A percentile compares a stretch with the other conserved stretches of the same genome.
These are phyloP conservation scores for Ceratocystis eucalypticola DNA, from an alignment of 2,329 filamentous ascomycete species.

Conservation along the genomic window DNA sequence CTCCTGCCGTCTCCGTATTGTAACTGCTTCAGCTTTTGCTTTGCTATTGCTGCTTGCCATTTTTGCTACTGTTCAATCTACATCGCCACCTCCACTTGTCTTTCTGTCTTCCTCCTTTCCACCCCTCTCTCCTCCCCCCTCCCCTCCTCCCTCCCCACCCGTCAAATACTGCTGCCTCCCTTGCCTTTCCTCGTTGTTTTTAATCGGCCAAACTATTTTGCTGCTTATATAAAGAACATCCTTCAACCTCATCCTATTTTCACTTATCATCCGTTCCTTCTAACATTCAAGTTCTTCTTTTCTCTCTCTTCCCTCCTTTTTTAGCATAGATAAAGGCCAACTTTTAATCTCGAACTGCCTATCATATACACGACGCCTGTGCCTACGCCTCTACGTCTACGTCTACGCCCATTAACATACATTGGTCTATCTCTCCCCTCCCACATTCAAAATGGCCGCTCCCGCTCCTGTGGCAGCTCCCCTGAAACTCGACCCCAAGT, in stretches of 20 bases:
- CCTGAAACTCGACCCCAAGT: constrained; percentile 65
- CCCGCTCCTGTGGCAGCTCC: constrained; percentile 17
- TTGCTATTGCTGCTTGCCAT: neutral
- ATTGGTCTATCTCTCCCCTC: neutral
- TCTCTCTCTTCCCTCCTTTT: neutral
- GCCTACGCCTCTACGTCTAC: neutral
- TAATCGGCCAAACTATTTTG: neutral
- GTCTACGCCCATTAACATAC: neutral
- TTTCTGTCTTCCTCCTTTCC: neutral
- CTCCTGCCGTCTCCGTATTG: neutral
- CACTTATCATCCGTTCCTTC: neutral
- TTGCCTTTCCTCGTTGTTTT: neutral
- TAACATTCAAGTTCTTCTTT: neutral
- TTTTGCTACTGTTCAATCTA: neutral
- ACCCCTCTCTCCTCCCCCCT: neutral
- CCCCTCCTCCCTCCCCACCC: neutral
- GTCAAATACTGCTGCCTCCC: neutral
- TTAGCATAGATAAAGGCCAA: neutral
- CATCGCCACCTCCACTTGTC: neutral
- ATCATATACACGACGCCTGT: neutral
- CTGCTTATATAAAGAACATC: neutral
- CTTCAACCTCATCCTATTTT: neutral
- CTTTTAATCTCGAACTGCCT: neutral
- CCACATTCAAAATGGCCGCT: constrained; percentile 13
- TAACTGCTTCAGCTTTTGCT: neutral